phyloP scores from a whole-genome alignment of 352 stramenopile species.

The Globisporangium mamillatum region DNA sequence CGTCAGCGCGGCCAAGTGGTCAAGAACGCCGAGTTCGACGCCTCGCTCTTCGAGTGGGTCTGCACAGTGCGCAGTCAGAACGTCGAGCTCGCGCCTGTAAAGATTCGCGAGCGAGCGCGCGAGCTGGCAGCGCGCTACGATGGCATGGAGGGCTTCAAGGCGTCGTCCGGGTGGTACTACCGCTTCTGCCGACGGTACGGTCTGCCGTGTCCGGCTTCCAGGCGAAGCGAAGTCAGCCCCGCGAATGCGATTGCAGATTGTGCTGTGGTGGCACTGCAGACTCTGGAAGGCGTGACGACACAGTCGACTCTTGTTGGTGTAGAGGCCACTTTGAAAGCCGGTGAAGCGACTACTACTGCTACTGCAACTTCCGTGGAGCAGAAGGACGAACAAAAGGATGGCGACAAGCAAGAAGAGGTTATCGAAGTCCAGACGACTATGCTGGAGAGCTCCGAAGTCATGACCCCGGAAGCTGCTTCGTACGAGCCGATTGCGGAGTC shows the following conservation, averaged over 20 bases:
- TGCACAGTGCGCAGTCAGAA: slow-evolving; percentile 18
- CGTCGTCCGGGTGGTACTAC: slow-evolving; percentile 55
- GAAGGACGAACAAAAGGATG: background rate
- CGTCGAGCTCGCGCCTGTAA: slow-evolving; percentile 21
- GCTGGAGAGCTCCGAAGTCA: background rate
- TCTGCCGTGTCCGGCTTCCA: slow-evolving; percentile 19
- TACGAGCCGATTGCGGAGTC: background rate
- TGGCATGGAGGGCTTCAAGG: slow-evolving; percentile 49
- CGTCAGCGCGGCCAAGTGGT: slow-evolving; percentile 39
- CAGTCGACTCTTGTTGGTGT: background rate
- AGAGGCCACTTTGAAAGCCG: background rate
- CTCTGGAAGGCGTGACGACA: background rate
- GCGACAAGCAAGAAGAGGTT: background rate
- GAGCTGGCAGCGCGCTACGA: slow-evolving; percentile 28
- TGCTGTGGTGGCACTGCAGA: background rate
- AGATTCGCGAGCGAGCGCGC: slow-evolving; percentile 36
- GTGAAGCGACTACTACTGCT: background rate
- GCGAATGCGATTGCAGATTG: background rate
- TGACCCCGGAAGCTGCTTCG: background rate
- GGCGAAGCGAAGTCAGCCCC: background rate
- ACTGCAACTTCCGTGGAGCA: background rate
- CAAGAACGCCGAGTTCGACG: slow-evolving; percentile 39
- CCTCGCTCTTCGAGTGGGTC: slow-evolving; percentile 40
- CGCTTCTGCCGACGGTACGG: slow-evolving; percentile 46
- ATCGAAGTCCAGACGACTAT: background rate